These are phyloP conservation scores for Fraxinus xanthoxyloides DNA, from an alignment of 305 asterid genomes.

Conservation along the genomic window DNA sequence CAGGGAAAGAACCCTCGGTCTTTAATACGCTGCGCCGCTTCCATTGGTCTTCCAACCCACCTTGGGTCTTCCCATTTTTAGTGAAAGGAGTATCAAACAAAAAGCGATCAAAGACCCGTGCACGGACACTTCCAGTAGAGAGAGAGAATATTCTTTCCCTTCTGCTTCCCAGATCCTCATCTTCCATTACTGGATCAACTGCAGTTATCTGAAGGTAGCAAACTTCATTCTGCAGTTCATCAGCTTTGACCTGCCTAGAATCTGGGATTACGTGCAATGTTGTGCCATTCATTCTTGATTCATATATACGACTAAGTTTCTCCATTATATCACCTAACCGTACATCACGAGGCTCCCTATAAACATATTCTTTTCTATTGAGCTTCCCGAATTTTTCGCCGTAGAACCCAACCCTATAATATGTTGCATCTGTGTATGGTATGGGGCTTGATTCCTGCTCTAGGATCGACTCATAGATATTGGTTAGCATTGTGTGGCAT, in stretches of 20 bases:
- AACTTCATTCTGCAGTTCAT: constrained; percentile 84
- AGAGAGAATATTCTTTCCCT: constrained; percentile 92
- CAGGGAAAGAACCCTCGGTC: constrained; percentile 98
- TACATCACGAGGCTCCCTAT: constrained; percentile 96
- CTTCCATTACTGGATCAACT: constrained; percentile 97
- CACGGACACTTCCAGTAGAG: constrained; percentile 86
- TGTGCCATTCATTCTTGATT: constrained; percentile 84
- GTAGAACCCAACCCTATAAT: constrained; percentile 93
- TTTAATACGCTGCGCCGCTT: constrained; percentile 91
- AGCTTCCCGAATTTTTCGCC: constrained; percentile 92
- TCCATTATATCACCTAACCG: constrained; percentile 98
- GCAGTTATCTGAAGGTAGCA: constrained; percentile 99
- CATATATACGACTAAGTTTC: constrained; percentile 97
- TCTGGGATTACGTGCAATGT: constrained; percentile 94
- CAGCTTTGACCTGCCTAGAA: constrained; percentile 96
- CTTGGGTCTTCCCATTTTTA: constrained; percentile 95
- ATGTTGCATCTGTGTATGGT: constrained; percentile 94
- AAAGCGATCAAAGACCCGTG: constrained; percentile 92
- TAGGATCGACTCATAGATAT: constrained; percentile 90
- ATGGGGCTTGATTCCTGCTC: constrained; percentile 99
- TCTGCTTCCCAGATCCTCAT: constrained; percentile 97
- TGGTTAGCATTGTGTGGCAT: constrained; percentile 93
- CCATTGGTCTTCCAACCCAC: constrained; percentile 99
- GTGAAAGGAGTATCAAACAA: constrained; percentile 98
- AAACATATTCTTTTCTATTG: constrained; percentile 79